Evolutionary conservation across 352 stramenopile species (phyloP).

Genomic region (Pythium aphanidermatum): DNA sequence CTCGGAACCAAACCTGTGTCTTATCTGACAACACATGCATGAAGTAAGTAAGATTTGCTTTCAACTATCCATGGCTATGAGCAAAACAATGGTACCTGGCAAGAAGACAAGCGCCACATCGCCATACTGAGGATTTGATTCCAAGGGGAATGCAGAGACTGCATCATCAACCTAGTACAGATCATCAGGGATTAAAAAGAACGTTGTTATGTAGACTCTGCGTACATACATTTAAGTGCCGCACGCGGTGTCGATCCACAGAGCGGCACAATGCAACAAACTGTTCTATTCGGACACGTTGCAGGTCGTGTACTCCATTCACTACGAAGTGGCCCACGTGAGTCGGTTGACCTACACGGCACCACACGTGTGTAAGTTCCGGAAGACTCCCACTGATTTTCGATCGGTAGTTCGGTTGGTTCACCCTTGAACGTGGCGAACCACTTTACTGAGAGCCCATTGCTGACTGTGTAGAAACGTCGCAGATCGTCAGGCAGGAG

Average conservation of each 20-base stretch:
- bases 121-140: slow-evolving; percentile 54
- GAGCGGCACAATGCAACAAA: slow-evolving; percentile 31
- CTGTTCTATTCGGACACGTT: slow-evolving; percentile 30
- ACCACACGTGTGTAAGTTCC: neutral
- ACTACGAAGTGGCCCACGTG: slow-evolving; percentile 64
- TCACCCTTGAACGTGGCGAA: slow-evolving; percentile 46
- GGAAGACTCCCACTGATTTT: neutral
- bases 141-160: slow-evolving; percentile 38
- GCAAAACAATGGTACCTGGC: slow-evolving; percentile 1
- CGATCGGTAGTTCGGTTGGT: no score
- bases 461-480: slow-evolving; percentile 60
- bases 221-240: slow-evolving; percentile 11
- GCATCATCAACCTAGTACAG: slow-evolving; percentile 17
- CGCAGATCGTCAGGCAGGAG: slow-evolving; percentile 57
- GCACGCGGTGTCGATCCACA: slow-evolving; percentile 32
- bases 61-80: slow-evolving; percentile 4
- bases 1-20: slow-evolving; percentile 60
- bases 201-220: no score
- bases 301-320: slow-evolving; percentile 56
- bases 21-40: slow-evolving; percentile 17
- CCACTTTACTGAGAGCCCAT: slow-evolving; percentile 72
- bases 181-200: neutral
- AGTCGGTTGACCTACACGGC: slow-evolving; percentile 24
- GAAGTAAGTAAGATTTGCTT: neutral
- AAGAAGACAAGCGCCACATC: slow-evolving; percentile 41